Base-by-base conservation (phyloP, 2,329 filamentous ascomycete genomes). In the Alternaria consortialis region DNA sequence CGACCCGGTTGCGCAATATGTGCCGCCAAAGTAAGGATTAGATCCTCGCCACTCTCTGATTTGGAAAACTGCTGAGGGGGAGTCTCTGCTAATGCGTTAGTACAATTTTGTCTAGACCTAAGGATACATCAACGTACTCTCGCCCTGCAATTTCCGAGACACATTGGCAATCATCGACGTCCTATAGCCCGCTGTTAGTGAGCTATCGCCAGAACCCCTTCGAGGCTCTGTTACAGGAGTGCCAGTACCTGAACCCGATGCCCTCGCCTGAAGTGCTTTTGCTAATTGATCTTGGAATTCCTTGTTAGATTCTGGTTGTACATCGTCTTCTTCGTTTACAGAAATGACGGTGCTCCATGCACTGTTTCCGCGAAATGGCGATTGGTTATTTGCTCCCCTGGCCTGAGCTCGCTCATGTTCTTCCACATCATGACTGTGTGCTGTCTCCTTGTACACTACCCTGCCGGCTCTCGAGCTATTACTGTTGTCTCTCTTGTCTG, bases 321-420 rank as follows among this genome's bases (percentile, higher is more conserved):
- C 11, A 3, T 60, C 44, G 13, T 31, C 36, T 32, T 56, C 36
- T 5, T 36, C 23, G 3, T 46, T n/a, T 7, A 11, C n/a, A 27
- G 34, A 37, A 9, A 29, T 12, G 15, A 13, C 34, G 23, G 50
- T 52, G 27, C 50, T 40, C 50, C 50, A 52, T 15, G 23, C 17
- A 40, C 36, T 52, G 17, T 39, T 37, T 52, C 31, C 20, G 1
- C 20, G 20, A 2, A 17, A 31, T 36, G 46, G 46, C 20, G 32
- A 23, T 11, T 25, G 46, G 46, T 17, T 50, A 34, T n/a, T 36
- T 12, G 46, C 20, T 32, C 42, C 34, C 27, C 27, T 48, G 2
- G 36, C 53, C n/a, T 68, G 64, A 37, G 60, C 64, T 27, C 40
- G 62, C 32, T 68, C 66, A 13, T 20, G 54, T 25, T 39, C 62